These are phyloP conservation scores for Xylaria sp. DNA, from an alignment of 2,329 filamentous ascomycete species.

Conservation along the genomic window DNA sequence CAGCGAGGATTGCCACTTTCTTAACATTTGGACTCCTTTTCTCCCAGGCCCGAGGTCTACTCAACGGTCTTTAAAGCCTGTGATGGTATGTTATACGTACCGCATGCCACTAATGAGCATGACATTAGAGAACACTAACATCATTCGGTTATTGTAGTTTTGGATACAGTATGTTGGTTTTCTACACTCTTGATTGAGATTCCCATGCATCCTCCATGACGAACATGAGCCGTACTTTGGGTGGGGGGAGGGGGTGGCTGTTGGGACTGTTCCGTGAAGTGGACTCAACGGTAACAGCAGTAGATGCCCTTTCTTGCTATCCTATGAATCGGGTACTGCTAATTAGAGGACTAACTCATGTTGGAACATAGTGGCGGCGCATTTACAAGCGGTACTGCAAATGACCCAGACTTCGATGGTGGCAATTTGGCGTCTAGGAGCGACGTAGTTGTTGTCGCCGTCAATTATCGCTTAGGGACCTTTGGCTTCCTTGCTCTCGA, in stretches of 20 bases:
- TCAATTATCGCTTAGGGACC: neutral
- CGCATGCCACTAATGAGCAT: neutral
- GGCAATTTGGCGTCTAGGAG: neutral
- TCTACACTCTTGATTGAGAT: neutral
- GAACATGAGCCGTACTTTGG: neutral
- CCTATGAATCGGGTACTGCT: neutral
- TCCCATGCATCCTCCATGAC: neutral
- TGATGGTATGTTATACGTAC: neutral
- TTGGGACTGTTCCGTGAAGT: neutral
- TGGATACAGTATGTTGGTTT: neutral
- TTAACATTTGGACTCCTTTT: neutral
- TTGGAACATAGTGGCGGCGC: neutral
- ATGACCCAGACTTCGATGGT: neutral
- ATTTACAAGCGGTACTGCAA: neutral
- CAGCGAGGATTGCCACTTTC: neutral
- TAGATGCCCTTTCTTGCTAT: neutral
- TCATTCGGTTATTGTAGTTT: neutral
- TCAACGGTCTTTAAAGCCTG: neutral
- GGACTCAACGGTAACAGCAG: neutral
- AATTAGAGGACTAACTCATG: neutral
- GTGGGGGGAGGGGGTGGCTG: too few relatives aligned
- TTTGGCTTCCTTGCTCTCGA: neutral
- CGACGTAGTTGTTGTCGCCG: neutral
- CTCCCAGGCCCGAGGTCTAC: neutral
- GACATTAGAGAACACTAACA: neutral